phyloP scores from a whole-genome alignment of 345 rosid species.

The Linum trigynum region DNA sequence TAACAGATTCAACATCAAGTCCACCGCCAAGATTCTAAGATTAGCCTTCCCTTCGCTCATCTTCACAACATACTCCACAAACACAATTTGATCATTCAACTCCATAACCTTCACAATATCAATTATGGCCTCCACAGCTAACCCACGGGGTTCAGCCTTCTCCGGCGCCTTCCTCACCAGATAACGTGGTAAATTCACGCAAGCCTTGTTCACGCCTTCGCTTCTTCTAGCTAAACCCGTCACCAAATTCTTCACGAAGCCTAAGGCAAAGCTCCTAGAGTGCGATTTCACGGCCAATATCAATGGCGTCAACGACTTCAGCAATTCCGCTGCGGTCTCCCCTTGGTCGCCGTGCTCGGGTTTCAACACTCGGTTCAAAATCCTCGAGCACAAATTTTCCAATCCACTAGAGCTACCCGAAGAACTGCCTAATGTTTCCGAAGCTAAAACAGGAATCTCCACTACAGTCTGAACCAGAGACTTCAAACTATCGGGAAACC shows the following conservation, averaged over 20 bases:
- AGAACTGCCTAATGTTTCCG: conserved; percentile 27
- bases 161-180: conserved; percentile 73
- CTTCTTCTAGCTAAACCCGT: conserved; percentile 28
- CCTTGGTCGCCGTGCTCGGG: conserved; percentile 59
- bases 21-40: conserved; percentile 69
- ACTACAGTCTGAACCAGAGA: conserved; percentile 57
- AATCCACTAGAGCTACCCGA: conserved; percentile 26
- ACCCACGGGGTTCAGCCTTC: conserved; percentile 78
- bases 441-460: conserved; percentile 45
- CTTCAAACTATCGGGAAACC: conserved; percentile 75
- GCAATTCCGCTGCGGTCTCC: conserved; percentile 54
- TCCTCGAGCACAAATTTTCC: conserved; percentile 39
- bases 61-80: conserved; percentile 48
- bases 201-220: conserved; percentile 41
- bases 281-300: conserved; percentile 54
- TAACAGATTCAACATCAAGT: conserved; percentile 54
- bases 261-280: conserved; percentile 58
- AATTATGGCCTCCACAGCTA: conserved; percentile 68
- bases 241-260: conserved; percentile 39
- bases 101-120: conserved; percentile 62
- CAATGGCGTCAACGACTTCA: conserved; percentile 53
- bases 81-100: conserved; percentile 38
- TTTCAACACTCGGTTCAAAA: conserved; percentile 43
- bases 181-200: conserved; percentile 55
- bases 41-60: conserved; percentile 64